Evolutionary conservation across 2,329 filamentous ascomycete genomes (phyloP), one percentile per base, ranked within the genome.

Genomic region (Raffaelea ambrosiae): DNA sequence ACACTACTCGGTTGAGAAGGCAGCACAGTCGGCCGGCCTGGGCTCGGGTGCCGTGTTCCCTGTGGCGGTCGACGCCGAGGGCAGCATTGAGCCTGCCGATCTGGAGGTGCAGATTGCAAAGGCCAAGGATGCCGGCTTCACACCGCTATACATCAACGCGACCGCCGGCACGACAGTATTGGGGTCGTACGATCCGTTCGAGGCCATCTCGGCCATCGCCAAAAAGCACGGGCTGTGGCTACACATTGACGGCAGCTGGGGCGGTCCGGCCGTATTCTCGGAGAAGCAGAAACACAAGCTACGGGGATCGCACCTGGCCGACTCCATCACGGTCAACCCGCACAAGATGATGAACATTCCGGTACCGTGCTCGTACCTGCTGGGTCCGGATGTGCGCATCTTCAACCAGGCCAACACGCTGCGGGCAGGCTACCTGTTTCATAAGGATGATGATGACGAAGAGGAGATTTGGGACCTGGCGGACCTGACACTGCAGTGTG

Each of bases 321-420:
- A 96, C 65, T 88, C 82, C 14, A 71, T 97, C 36, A 88, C 89
- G 2, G 78, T 95, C 47, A 97, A 95, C 65, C 90, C 93, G 49
- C 93, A 98, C 69, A 97, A 97, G 69, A 97, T 97, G 93, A 77
- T 97, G 61, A 88, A 88, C 50, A 86, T 88, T 3, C 91, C 93
- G 0, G 70, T 94, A 38, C 95, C 90, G 0, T 97, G 90, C 68
- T 90, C 85, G 0, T 96, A 95, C 69, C 76, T 98, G 4, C 75
- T 98, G 13, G 83, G 80, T 0, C 76, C 77, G 2, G 90, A 97
- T 61, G 67, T 94, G 60, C 71, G 74, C 48, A 69, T 84, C 21
- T 94, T 97, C 63, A 85, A 93, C 63, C 71, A 68, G 42, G 89
- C 89, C 13, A 95, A 95, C 67, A 95, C 86, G 3, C 76, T 95